These are phyloP conservation scores for Pseudovirgaria hyperparasitica DNA, from an alignment of 2,329 filamentous ascomycete species.

Conservation along the genomic window DNA sequence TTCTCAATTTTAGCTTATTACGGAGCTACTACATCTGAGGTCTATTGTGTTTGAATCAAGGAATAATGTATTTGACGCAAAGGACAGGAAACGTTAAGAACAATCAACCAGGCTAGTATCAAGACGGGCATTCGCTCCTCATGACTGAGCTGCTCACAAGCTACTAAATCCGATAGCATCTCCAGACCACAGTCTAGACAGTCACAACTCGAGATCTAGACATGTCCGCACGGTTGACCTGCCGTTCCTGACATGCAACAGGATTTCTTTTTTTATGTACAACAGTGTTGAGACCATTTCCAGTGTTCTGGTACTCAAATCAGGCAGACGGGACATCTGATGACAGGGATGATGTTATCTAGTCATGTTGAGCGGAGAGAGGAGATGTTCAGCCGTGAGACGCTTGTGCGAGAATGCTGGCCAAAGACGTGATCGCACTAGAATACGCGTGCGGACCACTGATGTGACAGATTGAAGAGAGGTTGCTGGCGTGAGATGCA, in stretches of 20 bases:
- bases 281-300: slow-evolving; percentile 1
- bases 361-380: too few relatives aligned
- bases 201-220: too few relatives aligned
- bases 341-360: neutral
- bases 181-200: too few relatives aligned
- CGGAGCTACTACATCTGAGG: too few relatives aligned
- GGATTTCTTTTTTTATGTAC: neutral
- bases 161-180: slow-evolving; percentile 17
- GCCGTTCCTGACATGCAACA: neutral
- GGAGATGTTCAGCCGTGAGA: too few relatives aligned
- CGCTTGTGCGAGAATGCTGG: too few relatives aligned
- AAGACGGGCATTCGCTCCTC: slow-evolving; percentile 39
- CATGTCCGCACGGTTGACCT: slow-evolving; percentile 4
- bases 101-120: slow-evolving; percentile 43
- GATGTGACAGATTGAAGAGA: too few relatives aligned
- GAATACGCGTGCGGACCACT: too few relatives aligned
- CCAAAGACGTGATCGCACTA: too few relatives aligned
- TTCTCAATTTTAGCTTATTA: too few relatives aligned
- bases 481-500: too few relatives aligned
- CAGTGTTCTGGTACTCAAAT: neutral
- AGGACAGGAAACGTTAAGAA: slow-evolving; percentile 42
- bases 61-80: slow-evolving; percentile 47
- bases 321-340: neutral
- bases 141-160: slow-evolving; percentile 30
- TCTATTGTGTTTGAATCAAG: too few relatives aligned